Conservation (phyloP, 2,329 filamentous ascomycete genomes). For the Penicillium sp. region DNA sequence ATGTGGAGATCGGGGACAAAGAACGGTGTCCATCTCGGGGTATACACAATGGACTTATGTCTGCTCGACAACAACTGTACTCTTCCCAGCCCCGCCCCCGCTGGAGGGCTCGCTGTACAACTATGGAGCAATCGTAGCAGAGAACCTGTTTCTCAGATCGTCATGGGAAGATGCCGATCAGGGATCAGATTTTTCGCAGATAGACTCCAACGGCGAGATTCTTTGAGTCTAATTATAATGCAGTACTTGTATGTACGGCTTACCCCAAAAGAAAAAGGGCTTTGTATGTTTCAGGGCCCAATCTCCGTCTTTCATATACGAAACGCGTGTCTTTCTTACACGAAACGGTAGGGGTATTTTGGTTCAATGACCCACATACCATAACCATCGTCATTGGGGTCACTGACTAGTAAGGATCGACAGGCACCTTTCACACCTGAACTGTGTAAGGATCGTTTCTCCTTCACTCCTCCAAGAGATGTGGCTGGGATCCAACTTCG, state of each 20-base stretch:
- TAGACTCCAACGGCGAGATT: background rate
- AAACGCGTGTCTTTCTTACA: conserved; percentile 4
- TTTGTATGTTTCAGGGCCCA: background rate
- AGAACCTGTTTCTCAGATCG: conserved; percentile 1
- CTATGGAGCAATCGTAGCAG: background rate
- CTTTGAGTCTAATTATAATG: background rate
- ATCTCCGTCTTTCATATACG: background rate
- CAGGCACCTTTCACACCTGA: conserved; percentile 13
- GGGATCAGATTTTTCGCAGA: background rate
- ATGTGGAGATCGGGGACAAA: background rate
- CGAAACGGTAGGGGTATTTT: conserved; percentile 9
- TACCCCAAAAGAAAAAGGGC: background rate
- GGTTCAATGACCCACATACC: conserved; percentile 12
- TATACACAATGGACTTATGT: background rate
- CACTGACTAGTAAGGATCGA: conserved; percentile 4
- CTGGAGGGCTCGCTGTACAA: background rate
- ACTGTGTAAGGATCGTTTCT: conserved; percentile 9
- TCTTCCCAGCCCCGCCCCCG: background rate
- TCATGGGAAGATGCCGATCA: background rate
- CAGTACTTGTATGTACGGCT: too few species aligned
- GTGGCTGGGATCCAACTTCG: conserved; percentile 15
- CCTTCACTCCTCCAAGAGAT: conserved; percentile 7
- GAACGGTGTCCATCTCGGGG: background rate
- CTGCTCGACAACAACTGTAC: background rate
- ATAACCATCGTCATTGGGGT: conserved; percentile 7